A percentile compares a stretch with the other conserved stretches of the same genome.
Evolutionary conservation across 2,329 filamentous ascomycete species (phyloP).

Genomic region (Parascedosporium putredinis): DNA sequence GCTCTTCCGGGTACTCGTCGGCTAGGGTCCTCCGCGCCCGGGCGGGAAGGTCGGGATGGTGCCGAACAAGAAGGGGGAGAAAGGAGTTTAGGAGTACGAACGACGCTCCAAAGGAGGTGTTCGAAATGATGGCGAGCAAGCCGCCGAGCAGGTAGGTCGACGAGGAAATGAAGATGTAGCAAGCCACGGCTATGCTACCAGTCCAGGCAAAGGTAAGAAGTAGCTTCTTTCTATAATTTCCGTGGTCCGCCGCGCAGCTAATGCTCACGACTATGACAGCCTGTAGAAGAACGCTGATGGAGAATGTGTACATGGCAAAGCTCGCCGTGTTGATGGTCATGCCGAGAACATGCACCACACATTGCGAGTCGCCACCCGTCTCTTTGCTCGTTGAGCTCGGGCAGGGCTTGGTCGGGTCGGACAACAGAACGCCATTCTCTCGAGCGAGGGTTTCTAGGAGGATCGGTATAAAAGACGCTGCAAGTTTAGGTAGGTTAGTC

Average conservation of each 20-base stretch:
- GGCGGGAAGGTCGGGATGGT: slow-evolving; percentile 49
- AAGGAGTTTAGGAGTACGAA: slow-evolving; percentile 96
- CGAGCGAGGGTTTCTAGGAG: slow-evolving; percentile 87
- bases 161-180: slow-evolving; percentile 70
- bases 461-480: slow-evolving; percentile 91
- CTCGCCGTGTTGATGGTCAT: slow-evolving; percentile 88
- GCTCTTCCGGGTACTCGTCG: slow-evolving; percentile 16
- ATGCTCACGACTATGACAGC: slow-evolving; percentile 89
- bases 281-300: slow-evolving; percentile 79
- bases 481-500: neutral
- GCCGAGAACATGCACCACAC: slow-evolving; percentile 72
- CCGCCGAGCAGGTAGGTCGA: slow-evolving; percentile 71
- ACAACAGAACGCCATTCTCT: slow-evolving; percentile 79
- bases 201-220: slow-evolving; percentile 75
- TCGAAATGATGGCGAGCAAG: slow-evolving; percentile 77
- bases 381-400: slow-evolving; percentile 47
- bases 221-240: slow-evolving; percentile 79
- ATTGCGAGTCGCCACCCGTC: slow-evolving; percentile 48
- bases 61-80: slow-evolving; percentile 76
- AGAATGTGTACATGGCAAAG: slow-evolving; percentile 98
- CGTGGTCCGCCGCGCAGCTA: slow-evolving; percentile 91
- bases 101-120: slow-evolving; percentile 88
- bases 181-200: slow-evolving; percentile 76
- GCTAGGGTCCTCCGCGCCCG: slow-evolving; percentile 6
- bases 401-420: slow-evolving; percentile 68